Evolutionary conservation across 2,329 filamentous ascomycete species (phyloP), one percentile per base, ranked within the genome.

Genomic region (Aspergillus chevalieri): DNA sequence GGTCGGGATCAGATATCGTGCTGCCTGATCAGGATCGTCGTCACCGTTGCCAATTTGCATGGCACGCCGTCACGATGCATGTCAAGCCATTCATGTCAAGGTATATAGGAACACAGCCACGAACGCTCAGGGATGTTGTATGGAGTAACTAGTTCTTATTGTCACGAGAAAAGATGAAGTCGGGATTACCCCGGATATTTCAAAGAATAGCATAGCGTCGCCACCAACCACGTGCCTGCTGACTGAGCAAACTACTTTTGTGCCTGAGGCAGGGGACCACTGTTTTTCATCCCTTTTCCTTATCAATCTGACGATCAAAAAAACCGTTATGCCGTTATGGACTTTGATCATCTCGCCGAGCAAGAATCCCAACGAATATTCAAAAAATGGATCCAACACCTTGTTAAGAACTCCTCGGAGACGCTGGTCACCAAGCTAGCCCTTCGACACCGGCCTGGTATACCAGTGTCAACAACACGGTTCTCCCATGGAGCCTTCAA

Each of bases 401-500:
- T 62, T 28, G 51, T 62, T 30, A 41, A 47, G 45, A 53, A 57
- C 46, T 54, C 54, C 14, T 57, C 59, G 26, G 56, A 63, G 47
- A 47, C 58, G 33, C 44, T 64, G 50, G 61, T 59, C 8, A 56
- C 56, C 42, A 56, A 58, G 46, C 52, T 64, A 26, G 59, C 60
- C 47, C 50, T 49, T 36, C 47, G 46, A 17, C 53, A 63, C 48
- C 51, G 55, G 7, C 52, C 55, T 39, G 48, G 57, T 15, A 56
- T 46, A 36, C 52, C 56, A 8, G 51, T 49, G 9, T 52, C 51
- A 33, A 60, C 58, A 14, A 57, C 52, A 17, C 55, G 47, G 44
- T 54, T 59, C 34, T 45, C 53, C n/a, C 62, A 58, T 39, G 62
- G 65, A 19, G 58, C 62, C 45, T 67, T 65, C 28, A 66, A 66